A percentile compares a stretch with the other conserved stretches of the same genome.
Evolutionary conservation across 2,329 filamentous ascomycete genomes (phyloP).

Genomic region (Neofusicoccum umdonicola): DNA sequence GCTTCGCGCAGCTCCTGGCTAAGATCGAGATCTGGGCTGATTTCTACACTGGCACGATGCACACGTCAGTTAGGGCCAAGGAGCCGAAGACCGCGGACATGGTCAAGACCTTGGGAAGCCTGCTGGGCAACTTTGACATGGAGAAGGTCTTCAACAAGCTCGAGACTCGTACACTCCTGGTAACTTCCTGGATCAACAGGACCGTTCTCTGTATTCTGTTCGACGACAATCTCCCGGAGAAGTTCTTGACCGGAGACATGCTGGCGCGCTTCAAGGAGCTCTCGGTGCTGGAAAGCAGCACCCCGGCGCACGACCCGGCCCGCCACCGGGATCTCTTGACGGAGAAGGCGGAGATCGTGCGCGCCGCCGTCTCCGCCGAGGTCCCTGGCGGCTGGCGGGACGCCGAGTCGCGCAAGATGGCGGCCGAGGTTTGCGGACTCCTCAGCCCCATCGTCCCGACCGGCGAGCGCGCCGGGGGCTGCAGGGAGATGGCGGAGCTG

Average conservation of each 20-base stretch:
- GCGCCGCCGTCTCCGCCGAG: neutral
- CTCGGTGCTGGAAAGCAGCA: neutral
- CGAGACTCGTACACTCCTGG: neutral
- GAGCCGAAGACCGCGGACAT: neutral
- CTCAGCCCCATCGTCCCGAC: neutral
- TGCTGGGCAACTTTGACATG: neutral
- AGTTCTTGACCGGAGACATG: neutral
- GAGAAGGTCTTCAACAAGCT: neutral
- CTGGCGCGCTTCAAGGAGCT: neutral
- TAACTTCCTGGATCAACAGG: neutral
- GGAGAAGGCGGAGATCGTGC: neutral
- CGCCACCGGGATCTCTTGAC: neutral
- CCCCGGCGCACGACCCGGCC: neutral
- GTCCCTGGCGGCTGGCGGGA: neutral
- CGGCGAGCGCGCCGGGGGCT: neutral
- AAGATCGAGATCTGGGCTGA: neutral
- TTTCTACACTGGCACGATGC: neutral
- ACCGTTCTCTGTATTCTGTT: neutral
- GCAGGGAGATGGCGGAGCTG: neutral
- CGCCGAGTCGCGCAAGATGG: neutral
- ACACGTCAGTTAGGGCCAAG: constrained; percentile 1
- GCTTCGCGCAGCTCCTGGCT: neutral
- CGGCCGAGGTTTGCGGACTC: neutral
- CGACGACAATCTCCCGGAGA: neutral
- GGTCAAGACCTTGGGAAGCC: neutral